These are phyloP conservation scores for Schwanniomyces polymorphus DNA, from an alignment of 805 yeast species.

Conservation along the genomic window DNA sequence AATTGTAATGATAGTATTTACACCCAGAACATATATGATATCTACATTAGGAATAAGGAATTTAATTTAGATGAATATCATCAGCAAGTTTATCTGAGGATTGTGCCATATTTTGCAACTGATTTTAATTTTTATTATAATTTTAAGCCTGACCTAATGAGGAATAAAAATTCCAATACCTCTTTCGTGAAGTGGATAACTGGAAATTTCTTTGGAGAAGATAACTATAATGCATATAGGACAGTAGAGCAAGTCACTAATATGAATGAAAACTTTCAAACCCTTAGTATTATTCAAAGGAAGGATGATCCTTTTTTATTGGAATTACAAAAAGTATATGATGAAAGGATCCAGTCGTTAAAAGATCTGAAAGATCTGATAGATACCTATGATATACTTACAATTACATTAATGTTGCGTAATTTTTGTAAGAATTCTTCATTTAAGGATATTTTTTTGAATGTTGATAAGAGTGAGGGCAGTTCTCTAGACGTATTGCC, in stretches of 20 bases:
- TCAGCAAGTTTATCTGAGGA: conserved; percentile 12
- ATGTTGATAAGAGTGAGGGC: conserved; percentile 8
- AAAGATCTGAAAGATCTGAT: conserved; percentile 8
- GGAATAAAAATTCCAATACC: conserved; percentile 17
- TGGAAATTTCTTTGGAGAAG: conserved; percentile 19
- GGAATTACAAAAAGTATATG: conserved; percentile 14
- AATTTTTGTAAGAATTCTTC: conserved; percentile 13
- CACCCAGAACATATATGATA: conserved; percentile 20
- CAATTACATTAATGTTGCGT: conserved; percentile 13
- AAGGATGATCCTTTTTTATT: conserved; percentile 14
- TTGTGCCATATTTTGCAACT: conserved; percentile 23
- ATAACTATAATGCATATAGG: conserved; percentile 15
- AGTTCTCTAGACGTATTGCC: conserved; percentile 13
- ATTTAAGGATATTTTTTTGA: conserved; percentile 14
- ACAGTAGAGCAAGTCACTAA: conserved; percentile 16
- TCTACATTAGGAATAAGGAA: conserved; percentile 10
- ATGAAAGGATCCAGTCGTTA: conserved; percentile 9
- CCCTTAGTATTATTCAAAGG: conserved; percentile 8
- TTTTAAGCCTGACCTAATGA: conserved; percentile 20
- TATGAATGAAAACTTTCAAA: conserved; percentile 9
- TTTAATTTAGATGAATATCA: conserved; percentile 9
- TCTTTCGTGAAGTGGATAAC: conserved; percentile 36
- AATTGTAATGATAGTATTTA: conserved; percentile 29
- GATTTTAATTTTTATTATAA: conserved; percentile 19
- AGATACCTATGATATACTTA: conserved; percentile 16